Evolutionary conservation across 2,329 filamentous ascomycete genomes (phyloP).

Genomic region (Colletotrichum agaves): DNA sequence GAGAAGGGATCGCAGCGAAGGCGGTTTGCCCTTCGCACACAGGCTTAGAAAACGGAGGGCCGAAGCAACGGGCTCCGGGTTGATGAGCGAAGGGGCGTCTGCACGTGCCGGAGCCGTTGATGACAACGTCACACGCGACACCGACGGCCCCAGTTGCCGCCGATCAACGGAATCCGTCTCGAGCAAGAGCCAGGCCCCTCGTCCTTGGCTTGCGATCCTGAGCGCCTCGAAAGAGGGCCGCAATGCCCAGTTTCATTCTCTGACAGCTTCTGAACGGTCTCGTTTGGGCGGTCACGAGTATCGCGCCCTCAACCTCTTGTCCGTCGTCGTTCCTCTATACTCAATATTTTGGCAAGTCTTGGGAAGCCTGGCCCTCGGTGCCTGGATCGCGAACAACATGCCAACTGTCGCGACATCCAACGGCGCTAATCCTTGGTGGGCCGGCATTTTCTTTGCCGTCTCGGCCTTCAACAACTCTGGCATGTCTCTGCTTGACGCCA

Average conservation of each 20-base stretch:
- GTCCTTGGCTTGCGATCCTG: slow-evolving; percentile 49
- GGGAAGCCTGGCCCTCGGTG: slow-evolving; percentile 67
- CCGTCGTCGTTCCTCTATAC: slow-evolving; percentile 70
- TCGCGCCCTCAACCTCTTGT: slow-evolving; percentile 68
- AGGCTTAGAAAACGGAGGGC: not conserved
- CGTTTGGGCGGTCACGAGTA: slow-evolving; percentile 72
- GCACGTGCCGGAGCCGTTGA: not conserved
- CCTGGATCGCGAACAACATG: slow-evolving; percentile 67
- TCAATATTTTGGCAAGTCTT: slow-evolving; percentile 69
- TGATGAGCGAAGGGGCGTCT: not conserved
- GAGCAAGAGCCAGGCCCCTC: slow-evolving; percentile 26
- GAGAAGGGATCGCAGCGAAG: slow-evolving; percentile 42
- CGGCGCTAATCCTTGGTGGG: slow-evolving; percentile 74
- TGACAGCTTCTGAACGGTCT: slow-evolving; percentile 64
- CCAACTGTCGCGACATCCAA: slow-evolving; percentile 61
- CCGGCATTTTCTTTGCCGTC: slow-evolving; percentile 73
- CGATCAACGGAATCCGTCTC: slow-evolving; percentile 22
- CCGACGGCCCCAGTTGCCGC: not conserved
- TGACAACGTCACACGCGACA: not conserved
- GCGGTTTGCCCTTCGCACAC: slow-evolving; percentile 43
- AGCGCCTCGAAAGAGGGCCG: slow-evolving; percentile 54
- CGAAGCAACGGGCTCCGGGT: not conserved
- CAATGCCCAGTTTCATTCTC: slow-evolving; percentile 65
- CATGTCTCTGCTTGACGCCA: slow-evolving; percentile 74
- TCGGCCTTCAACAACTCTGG: slow-evolving; percentile 79